These are phyloP conservation scores for Raddia guianensis DNA, from an alignment of 176 grass and related monocot species.

Conservation along the genomic window DNA sequence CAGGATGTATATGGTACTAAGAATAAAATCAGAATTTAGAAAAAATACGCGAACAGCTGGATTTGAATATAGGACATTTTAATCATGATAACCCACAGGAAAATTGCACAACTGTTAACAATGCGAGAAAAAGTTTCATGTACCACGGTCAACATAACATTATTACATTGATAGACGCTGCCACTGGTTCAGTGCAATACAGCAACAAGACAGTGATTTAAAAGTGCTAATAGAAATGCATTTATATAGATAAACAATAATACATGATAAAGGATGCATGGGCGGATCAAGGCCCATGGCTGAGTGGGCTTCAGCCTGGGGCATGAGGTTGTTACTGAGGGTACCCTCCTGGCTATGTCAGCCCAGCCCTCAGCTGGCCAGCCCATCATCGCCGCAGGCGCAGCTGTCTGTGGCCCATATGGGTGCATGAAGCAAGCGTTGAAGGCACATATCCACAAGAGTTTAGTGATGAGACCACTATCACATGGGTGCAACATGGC, in stretches of 20 bases:
- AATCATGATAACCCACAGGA: neutral
- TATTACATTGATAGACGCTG: neutral
- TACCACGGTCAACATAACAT: neutral
- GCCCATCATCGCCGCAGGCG: too few relatives aligned
- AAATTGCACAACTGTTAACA: neutral
- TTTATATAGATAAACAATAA: neutral
- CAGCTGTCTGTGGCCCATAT: too few relatives aligned
- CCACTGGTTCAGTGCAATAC: neutral
- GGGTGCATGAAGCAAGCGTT: too few relatives aligned
- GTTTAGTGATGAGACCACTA: too few relatives aligned
- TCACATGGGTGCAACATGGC: too few relatives aligned
- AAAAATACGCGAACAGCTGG: neutral
- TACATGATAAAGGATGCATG: too few relatives aligned
- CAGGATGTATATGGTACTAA: neutral
- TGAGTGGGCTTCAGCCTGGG: too few relatives aligned
- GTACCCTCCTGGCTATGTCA: too few relatives aligned
- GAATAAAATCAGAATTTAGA: slow-evolving; percentile 25
- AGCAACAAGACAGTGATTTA: neutral
- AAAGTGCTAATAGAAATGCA: neutral
- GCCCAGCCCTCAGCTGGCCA: too few relatives aligned
- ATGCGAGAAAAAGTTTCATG: slow-evolving; percentile 1
- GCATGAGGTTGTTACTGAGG: too few relatives aligned
- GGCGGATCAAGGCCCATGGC: too few relatives aligned
- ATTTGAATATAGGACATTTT: slow-evolving; percentile 1
- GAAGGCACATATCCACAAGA: too few relatives aligned